Evolutionary conservation across 2,329 filamentous ascomycete species (phyloP).

Genomic region (Curvularia sp.): DNA sequence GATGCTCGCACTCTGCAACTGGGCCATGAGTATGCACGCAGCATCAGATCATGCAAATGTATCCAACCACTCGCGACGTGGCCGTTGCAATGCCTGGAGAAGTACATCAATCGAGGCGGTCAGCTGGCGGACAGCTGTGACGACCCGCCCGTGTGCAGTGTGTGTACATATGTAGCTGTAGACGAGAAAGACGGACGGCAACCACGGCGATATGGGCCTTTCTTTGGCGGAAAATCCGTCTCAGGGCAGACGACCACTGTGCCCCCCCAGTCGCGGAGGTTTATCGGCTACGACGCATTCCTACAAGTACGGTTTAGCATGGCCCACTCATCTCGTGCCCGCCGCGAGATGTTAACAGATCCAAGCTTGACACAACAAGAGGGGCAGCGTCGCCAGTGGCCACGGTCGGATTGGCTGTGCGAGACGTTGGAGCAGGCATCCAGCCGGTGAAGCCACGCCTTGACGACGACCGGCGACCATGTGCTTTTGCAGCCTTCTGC

Average conservation of each 20-base stretch:
- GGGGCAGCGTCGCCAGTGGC: slow-evolving; percentile 11
- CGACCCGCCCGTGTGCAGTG: slow-evolving; percentile 27
- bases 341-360: slow-evolving; percentile 14
- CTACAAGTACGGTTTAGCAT: slow-evolving; percentile 12
- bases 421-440: slow-evolving; percentile 26
- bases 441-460: slow-evolving; percentile 23
- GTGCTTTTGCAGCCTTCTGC: slow-evolving; percentile 8
- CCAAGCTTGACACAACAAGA: slow-evolving; percentile 19
- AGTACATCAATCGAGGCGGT: slow-evolving; percentile 38
- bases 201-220: slow-evolving; percentile 19
- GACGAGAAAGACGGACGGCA: slow-evolving; percentile 13
- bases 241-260: slow-evolving; percentile 14
- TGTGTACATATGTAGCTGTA: not conserved
- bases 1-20: slow-evolving; percentile 35
- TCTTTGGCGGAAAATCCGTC: slow-evolving; percentile 21
- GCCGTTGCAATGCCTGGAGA: slow-evolving; percentile 30
- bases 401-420: slow-evolving; percentile 17
- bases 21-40: slow-evolving; percentile 46
- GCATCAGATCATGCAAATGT: slow-evolving; percentile 41
- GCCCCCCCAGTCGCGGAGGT: slow-evolving; percentile 11
- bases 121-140: slow-evolving; percentile 35
- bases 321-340: slow-evolving; percentile 15
- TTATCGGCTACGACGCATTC: slow-evolving; percentile 15
- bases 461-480: slow-evolving; percentile 12
- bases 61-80: slow-evolving; percentile 26